A percentile compares a stretch with the other conserved stretches of the same genome.
Conservation (phyloP, 2,329 filamentous ascomycete species). For the Botryotinia calthae region DNA sequence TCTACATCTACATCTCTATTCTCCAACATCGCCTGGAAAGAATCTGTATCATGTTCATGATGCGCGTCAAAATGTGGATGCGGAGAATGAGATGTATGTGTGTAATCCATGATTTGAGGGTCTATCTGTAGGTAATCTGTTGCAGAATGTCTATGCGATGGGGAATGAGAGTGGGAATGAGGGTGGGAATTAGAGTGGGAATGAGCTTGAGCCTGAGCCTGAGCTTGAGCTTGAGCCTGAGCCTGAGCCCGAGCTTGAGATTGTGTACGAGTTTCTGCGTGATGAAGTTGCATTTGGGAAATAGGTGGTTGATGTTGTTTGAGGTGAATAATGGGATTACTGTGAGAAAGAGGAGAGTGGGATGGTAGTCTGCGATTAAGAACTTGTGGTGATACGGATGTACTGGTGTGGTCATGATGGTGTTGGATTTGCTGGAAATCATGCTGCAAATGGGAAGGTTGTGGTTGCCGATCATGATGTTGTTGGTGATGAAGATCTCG, state of each 20-base stretch:
- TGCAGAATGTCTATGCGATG: neutral
- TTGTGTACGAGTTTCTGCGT: conserved; percentile 13
- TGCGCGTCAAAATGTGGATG: conserved; percentile 21
- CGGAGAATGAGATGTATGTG: conserved; percentile 14
- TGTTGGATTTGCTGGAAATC: conserved; percentile 14
- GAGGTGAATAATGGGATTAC: neutral
- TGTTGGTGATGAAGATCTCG: neutral
- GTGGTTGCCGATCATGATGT: neutral
- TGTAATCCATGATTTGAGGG: conserved; percentile 57
- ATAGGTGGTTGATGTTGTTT: conserved; percentile 20
- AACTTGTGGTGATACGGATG: conserved; percentile 37
- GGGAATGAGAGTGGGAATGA: neutral
- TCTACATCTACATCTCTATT: conserved; percentile 2
- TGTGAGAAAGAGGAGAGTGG: conserved; percentile 20
- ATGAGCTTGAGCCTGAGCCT: neutral
- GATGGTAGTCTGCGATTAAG: conserved; percentile 34
- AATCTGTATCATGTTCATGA: conserved; percentile 25
- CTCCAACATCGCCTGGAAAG: conserved; percentile 33
- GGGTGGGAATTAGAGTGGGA: neutral
- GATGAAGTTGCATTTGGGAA: conserved; percentile 20
- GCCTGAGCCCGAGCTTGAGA: neutral
- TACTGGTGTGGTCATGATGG: conserved; percentile 22
- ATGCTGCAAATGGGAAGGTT: conserved; percentile 10
- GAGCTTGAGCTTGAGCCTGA: neutral
- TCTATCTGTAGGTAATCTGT: conserved; percentile 51